Evolutionary conservation across 371 early-diverging fungal genomes (phyloP).

Genomic region (Actinomucor elegans): DNA sequence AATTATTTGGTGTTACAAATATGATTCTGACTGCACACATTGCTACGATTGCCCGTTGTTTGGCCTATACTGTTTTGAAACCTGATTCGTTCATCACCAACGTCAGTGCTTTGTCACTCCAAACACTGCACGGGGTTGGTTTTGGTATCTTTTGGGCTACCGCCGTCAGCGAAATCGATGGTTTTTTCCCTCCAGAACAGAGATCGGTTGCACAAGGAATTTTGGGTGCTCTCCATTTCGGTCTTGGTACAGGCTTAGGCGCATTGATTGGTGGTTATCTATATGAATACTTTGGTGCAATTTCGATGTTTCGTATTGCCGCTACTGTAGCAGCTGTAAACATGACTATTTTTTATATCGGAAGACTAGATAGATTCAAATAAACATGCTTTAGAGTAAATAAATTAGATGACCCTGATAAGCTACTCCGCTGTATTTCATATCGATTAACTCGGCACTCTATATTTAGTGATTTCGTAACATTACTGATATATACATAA

Average conservation of each 20-base stretch:
- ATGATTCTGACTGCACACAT: slow-evolving; percentile 43
- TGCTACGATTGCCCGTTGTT: slow-evolving; percentile 36
- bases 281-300: slow-evolving; percentile 26
- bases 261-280: slow-evolving; percentile 29
- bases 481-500: too few relatives aligned
- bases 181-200: slow-evolving; percentile 34
- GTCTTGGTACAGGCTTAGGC: slow-evolving; percentile 29
- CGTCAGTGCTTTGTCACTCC: slow-evolving; percentile 35
- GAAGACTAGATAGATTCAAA: slow-evolving; percentile 7
- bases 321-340: slow-evolving; percentile 12
- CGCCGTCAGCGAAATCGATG: slow-evolving; percentile 31
- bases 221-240: slow-evolving; percentile 30
- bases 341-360: slow-evolving; percentile 8
- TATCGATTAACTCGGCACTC: too few relatives aligned
- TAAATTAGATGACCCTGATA: too few relatives aligned
- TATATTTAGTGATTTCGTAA: too few relatives aligned
- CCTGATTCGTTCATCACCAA: slow-evolving; percentile 35
- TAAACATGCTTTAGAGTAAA: neutral
- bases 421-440: too few relatives aligned
- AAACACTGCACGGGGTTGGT: slow-evolving; percentile 40
- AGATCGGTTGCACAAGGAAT: slow-evolving; percentile 34
- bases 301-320: slow-evolving; percentile 23
- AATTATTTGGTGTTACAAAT: slow-evolving; percentile 41
- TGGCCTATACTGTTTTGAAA: slow-evolving; percentile 32
- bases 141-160: slow-evolving; percentile 42